Evolutionary conservation across 768 basidiomycete species (phyloP).

Genomic region (Tylopilus sp.): DNA sequence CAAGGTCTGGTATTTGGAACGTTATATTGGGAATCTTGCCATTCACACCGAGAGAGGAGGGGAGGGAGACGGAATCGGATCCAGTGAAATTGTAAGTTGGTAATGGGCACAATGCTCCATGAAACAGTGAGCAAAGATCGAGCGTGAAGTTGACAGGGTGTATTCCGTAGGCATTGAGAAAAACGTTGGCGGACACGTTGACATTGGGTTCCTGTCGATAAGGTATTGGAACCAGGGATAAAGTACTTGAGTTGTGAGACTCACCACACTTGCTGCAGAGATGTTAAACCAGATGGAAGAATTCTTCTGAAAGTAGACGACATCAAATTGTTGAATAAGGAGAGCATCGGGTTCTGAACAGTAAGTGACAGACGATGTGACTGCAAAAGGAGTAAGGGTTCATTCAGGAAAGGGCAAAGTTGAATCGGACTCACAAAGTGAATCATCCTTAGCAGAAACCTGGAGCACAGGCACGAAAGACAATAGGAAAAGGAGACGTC

Average conservation of each 20-base stretch:
- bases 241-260: conserved; percentile 30
- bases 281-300: conserved; percentile 80
- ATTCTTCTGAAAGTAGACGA: conserved; percentile 67
- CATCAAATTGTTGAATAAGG: conserved; percentile 74
- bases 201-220: conserved; percentile 59
- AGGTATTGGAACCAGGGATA: conserved; percentile 6
- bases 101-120: conserved; percentile 78
- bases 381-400: conserved; percentile 34
- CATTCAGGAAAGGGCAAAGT: not conserved
- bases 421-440: conserved; percentile 51
- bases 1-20: conserved; percentile 85
- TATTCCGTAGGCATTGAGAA: conserved; percentile 87
- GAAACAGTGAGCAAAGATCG: conserved; percentile 76
- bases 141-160: conserved; percentile 80
- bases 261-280: conserved; percentile 80
- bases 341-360: conserved; percentile 77
- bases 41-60: conserved; percentile 52
- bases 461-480: conserved; percentile 37
- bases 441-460: conserved; percentile 48
- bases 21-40: conserved; percentile 72
- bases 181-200: conserved; percentile 77
- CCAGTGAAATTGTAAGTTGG: conserved; percentile 89
- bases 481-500: conserved; percentile 46
- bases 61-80: conserved; percentile 63
- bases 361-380: conserved; percentile 86